phyloP scores from a whole-genome alignment of 179 eudicot genomes.

The Nepenthes alata region DNA sequence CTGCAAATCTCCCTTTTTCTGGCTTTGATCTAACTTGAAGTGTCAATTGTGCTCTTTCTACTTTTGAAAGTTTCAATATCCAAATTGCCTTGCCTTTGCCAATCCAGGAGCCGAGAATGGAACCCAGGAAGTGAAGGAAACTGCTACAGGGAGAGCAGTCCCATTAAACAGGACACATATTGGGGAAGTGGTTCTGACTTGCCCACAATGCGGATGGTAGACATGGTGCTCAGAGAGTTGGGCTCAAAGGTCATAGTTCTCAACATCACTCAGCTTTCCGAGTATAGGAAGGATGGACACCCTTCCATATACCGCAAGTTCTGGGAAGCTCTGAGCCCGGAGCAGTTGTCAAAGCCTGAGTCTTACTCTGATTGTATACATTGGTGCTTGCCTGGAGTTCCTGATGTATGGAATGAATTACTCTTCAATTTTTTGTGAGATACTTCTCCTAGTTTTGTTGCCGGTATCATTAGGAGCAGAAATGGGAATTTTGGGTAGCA shows the following conservation, averaged over 20 bases:
- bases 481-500: background rate
- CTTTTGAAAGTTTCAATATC: background rate
- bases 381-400: constrained; percentile 93
- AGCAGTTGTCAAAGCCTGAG: constrained; percentile 52
- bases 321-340: constrained; percentile 63
- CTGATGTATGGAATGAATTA: constrained; percentile 78
- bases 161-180: constrained; percentile 39
- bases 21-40: background rate
- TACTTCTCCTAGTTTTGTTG: background rate
- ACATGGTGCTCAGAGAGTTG: constrained; percentile 34
- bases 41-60: background rate
- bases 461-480: too few relatives aligned
- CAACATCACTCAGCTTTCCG: constrained; percentile 81
- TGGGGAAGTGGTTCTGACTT: constrained; percentile 88
- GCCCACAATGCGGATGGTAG: constrained; percentile 76
- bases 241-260: constrained; percentile 59
- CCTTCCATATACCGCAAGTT: constrained; percentile 79
- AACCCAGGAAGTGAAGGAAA: constrained; percentile 60
- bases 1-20: too few relatives aligned
- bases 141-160: constrained; percentile 56
- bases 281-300: constrained; percentile 86
- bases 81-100: background rate
- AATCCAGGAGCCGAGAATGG: constrained; percentile 70
- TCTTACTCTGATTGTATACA: constrained; percentile 90
- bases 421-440: constrained; percentile 44